phyloP scores from a whole-genome alignment of 1,139 yeast species.

The Lodderomyces orthopsilosis region DNA sequence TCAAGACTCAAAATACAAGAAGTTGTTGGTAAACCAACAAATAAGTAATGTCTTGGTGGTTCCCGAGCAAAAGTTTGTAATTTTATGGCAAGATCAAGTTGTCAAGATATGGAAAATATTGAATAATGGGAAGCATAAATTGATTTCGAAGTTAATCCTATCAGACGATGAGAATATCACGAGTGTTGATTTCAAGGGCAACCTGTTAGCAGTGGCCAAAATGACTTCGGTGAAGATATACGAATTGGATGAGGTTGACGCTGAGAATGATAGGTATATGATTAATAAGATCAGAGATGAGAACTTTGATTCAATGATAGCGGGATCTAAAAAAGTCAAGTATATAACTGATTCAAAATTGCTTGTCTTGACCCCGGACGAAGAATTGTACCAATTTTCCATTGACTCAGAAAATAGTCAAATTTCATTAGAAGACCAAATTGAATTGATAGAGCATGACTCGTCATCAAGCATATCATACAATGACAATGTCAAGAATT shows the following conservation, averaged over 20 bases:
- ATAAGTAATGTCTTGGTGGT: constrained; percentile 54
- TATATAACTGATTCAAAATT: constrained; percentile 45
- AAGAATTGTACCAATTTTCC: constrained; percentile 55
- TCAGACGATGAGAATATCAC: constrained; percentile 82
- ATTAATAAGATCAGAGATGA: constrained; percentile 55
- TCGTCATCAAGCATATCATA: background rate
- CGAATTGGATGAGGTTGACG: constrained; percentile 39
- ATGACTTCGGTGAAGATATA: constrained; percentile 68
- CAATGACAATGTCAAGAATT: constrained; percentile 37
- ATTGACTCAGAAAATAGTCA: constrained; percentile 26
- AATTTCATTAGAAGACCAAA: constrained; percentile 39
- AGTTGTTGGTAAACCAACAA: constrained; percentile 66
- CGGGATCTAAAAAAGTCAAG: constrained; percentile 58
- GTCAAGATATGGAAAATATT: constrained; percentile 76
- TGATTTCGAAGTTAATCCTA: constrained; percentile 65
- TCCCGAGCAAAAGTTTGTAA: constrained; percentile 48
- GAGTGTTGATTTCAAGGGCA: constrained; percentile 60
- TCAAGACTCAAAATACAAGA: constrained; percentile 71
- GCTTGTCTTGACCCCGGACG: constrained; percentile 61
- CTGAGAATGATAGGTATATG: constrained; percentile 33
- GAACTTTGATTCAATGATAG: constrained; percentile 38
- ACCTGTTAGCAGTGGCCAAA: constrained; percentile 69
- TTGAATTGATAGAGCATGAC: constrained; percentile 30
- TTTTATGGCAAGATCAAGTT: constrained; percentile 80
- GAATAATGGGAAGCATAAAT: constrained; percentile 37